Conservation (phyloP, 1,284 basidiomycete species). For the Ustilago curta region DNA sequence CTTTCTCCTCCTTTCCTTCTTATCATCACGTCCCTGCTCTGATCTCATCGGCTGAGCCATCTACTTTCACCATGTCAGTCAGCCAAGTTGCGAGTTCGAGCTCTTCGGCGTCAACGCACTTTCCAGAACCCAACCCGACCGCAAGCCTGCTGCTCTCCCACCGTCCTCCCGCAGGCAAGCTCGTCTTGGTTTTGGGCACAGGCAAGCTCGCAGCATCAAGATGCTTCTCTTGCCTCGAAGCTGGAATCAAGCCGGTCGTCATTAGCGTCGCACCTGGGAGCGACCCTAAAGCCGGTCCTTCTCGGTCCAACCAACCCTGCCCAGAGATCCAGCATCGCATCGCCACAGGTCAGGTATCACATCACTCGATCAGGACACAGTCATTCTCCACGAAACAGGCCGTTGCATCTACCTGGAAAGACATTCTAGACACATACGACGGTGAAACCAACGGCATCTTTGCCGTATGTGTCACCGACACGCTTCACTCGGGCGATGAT, state of each 20-base stretch:
- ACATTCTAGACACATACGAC: conserved; percentile 29
- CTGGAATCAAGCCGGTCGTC: conserved; percentile 80
- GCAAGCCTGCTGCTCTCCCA: conserved; percentile 53
- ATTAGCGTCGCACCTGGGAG: conserved; percentile 64
- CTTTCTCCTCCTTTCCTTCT: neutral
- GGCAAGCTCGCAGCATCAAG: conserved; percentile 82
- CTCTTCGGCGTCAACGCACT: conserved; percentile 19
- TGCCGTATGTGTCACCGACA: conserved; percentile 67
- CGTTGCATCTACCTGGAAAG: conserved; percentile 16
- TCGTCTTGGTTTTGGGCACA: conserved; percentile 78
- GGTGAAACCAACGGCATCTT: conserved; percentile 44
- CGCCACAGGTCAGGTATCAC: conserved; percentile 74
- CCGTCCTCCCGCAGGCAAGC: conserved; percentile 38
- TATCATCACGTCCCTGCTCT: neutral
- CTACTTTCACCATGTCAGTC: neutral
- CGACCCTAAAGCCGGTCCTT: neutral
- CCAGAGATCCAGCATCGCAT: conserved; percentile 73
- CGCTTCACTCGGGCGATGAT: conserved; percentile 55
- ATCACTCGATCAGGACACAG: conserved; percentile 14
- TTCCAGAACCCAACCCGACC: conserved; percentile 34
- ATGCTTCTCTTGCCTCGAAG: conserved; percentile 84
- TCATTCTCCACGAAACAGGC: conserved; percentile 12
- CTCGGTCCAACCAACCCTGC: conserved; percentile 71
- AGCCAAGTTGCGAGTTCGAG: neutral
- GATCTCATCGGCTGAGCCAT: neutral